These are phyloP conservation scores for Auxenochlorella protothecoides DNA, from an alignment of 139 green algal species.

Conservation along the genomic window DNA sequence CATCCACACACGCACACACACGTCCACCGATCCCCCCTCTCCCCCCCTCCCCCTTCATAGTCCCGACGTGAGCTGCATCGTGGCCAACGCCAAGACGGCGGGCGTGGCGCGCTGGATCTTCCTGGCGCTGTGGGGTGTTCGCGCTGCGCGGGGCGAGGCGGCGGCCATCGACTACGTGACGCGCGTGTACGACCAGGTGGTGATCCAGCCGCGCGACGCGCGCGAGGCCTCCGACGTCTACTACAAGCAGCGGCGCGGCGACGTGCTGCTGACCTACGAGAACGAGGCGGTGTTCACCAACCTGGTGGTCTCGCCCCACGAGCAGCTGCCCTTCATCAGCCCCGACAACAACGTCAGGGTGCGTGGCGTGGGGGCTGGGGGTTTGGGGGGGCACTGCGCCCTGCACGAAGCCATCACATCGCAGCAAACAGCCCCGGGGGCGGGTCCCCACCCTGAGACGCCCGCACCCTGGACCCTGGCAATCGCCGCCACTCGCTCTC, in stretches of 20 bases:
- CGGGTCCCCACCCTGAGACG: background rate
- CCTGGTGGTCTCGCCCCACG: conserved; percentile 36
- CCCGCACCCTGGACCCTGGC: background rate
- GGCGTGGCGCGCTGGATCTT: conserved; percentile 82
- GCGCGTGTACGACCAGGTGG: conserved; percentile 67
- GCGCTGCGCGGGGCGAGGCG: conserved; percentile 36
- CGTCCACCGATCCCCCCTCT: too few relatives aligned
- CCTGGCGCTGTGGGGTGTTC: conserved; percentile 67
- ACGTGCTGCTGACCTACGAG: conserved; percentile 82
- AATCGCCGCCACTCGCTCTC: background rate
- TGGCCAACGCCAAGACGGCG: conserved; percentile 80
- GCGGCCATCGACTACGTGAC: conserved; percentile 40
- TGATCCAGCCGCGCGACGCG: conserved; percentile 69
- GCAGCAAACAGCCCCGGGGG: background rate
- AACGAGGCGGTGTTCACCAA: conserved; percentile 83
- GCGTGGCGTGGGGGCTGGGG: background rate
- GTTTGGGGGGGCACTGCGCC: background rate
- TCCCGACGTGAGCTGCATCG: conserved; percentile 46
- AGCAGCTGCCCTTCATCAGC: conserved; percentile 62
- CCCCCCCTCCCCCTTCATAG: conserved; percentile 1
- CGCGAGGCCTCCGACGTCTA: conserved; percentile 77
- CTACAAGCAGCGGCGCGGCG: conserved; percentile 64
- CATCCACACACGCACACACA: too few relatives aligned
- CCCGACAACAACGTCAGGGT: conserved; percentile 45
- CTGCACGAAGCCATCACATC: background rate